These are phyloP conservation scores for Schizophyllum amplum DNA, from an alignment of 1,284 basidiomycete genomes.

Conservation along the genomic window DNA sequence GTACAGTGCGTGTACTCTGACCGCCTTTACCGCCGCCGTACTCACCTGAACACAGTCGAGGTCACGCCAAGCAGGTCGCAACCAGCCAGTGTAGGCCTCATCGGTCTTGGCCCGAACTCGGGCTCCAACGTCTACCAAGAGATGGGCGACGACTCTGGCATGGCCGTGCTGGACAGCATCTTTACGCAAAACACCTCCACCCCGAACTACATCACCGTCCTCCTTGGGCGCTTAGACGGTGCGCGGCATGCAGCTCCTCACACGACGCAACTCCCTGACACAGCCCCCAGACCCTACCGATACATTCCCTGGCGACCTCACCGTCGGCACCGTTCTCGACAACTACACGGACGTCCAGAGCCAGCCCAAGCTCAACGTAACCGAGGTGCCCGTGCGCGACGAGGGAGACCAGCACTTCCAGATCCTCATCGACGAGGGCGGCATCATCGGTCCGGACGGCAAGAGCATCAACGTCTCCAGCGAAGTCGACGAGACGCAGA, in stretches of 20 bases:
- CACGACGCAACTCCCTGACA: not conserved
- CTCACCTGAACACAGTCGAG: conserved; percentile 25
- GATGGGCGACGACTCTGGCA: conserved; percentile 22
- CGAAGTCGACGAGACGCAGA: conserved; percentile 31
- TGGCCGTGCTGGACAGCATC: conserved; percentile 53
- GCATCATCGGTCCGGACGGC: conserved; percentile 43
- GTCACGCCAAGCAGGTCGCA: conserved; percentile 23
- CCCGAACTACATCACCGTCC: conserved; percentile 49
- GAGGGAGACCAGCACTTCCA: conserved; percentile 43
- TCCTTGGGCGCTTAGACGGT: conserved; percentile 38
- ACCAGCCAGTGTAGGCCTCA: conserved; percentile 30
- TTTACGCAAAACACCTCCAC: conserved; percentile 48
- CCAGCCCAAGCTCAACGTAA: conserved; percentile 36
- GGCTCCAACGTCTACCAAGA: conserved; percentile 31
- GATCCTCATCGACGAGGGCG: conserved; percentile 38
- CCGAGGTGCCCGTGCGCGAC: conserved; percentile 21
- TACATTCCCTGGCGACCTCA: conserved; percentile 36
- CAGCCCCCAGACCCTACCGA: conserved; percentile 27
- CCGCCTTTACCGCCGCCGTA: not conserved
- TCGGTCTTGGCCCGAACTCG: conserved; percentile 45
- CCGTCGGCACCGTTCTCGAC: conserved; percentile 37
- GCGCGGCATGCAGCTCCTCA: not conserved
- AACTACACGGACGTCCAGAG: conserved; percentile 30
- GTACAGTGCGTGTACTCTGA: conserved; percentile 40
- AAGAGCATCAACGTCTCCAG: conserved; percentile 17